Evolutionary conservation across 106 monocot species (phyloP).

Genomic region (Dioscorea dumetorum): DNA sequence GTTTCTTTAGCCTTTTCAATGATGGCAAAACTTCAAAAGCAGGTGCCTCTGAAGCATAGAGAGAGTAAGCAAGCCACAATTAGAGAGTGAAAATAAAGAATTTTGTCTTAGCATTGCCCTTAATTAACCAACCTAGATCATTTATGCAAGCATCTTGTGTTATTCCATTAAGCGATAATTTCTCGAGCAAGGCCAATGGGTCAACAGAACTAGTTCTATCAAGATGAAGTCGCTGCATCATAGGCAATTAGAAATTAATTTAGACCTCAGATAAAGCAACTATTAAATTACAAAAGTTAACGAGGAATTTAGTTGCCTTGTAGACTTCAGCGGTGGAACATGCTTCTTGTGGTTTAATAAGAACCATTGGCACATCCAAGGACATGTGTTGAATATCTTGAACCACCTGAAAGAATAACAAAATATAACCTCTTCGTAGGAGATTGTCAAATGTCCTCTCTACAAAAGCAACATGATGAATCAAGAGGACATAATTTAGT

Average conservation of each 20-base stretch:
- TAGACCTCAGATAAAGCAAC: not conserved
- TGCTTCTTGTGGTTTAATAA: constrained; percentile 91
- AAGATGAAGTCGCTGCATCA: constrained; percentile 60
- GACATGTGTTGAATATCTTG: constrained; percentile 64
- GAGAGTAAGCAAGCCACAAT: not conserved
- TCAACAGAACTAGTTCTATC: constrained; percentile 71
- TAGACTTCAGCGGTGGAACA: constrained; percentile 97
- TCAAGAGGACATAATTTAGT: too few relatives aligned
- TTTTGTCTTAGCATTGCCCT: not conserved
- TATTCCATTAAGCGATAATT: constrained; percentile 63
- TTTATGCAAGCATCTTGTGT: constrained; percentile 91
- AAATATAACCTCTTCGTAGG: too few relatives aligned
- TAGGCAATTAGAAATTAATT: not conserved
- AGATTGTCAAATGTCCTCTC: too few relatives aligned
- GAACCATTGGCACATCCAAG: constrained; percentile 76
- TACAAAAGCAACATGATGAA: too few relatives aligned
- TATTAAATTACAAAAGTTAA: constrained; percentile 1
- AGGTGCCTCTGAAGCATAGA: constrained; percentile 56
- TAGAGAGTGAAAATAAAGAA: not conserved
- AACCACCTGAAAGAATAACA: constrained; percentile 47
- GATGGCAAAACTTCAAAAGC: constrained; percentile 97
- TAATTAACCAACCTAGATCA: constrained; percentile 65
- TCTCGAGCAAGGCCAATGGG: constrained; percentile 60
- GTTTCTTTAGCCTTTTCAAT: constrained; percentile 78
- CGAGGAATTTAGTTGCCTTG: constrained; percentile 39